Evolutionary conservation across 108 stramenopile genomes (phyloP), one percentile per base, ranked within the genome.

Genomic region (Nannochloropsis gaditana): DNA sequence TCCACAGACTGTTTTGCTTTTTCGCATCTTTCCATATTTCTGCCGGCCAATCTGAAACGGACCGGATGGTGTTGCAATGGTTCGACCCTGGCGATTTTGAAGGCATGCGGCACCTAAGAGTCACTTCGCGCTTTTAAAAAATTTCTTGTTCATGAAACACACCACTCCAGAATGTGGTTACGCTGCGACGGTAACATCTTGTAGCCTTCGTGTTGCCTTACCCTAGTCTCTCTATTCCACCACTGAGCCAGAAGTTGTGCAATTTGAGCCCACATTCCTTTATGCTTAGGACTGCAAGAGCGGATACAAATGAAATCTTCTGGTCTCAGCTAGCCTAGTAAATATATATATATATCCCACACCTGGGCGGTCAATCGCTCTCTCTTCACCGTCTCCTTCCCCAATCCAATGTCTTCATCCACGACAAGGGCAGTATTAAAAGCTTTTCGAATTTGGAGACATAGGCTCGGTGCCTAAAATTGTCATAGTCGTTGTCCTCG

Each of bases 401-500:
- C 41, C 80, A 83, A 45, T 87, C 84, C 43, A 87, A 44, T 2
- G 87, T 83, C 44, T 87, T 87, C 84, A 21, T 41, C 96, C 95
- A 96, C 5, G 95, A 94, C 82, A 92, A 92, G 41, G 97, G 97
- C 83, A 98, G 92, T 15, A 94, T 96, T 10, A 95, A 93, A 83
- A 98, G 89, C 91, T 98, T 98, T 85, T 98, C 96, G 90, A 93
- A 93, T 87, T 98, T 98, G 47, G 92, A 93, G 47, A 96, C 95
- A 90, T 97, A 98, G 11, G 97, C 97, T 83, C 97, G 91, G 81
- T 93, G 95, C 44, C 93, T 93, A 45, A 98, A 91, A 45, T 96
- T 95, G 85, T 98, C 97, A 92, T 95, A 98, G 1, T 90, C 93
- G 89, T 98, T 97, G 43, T 91, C 95, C 87, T 96, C 97, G 86